Evolutionary conservation across 2,329 filamentous ascomycete genomes (phyloP).

Genomic region (Fusarium oxysporum): DNA sequence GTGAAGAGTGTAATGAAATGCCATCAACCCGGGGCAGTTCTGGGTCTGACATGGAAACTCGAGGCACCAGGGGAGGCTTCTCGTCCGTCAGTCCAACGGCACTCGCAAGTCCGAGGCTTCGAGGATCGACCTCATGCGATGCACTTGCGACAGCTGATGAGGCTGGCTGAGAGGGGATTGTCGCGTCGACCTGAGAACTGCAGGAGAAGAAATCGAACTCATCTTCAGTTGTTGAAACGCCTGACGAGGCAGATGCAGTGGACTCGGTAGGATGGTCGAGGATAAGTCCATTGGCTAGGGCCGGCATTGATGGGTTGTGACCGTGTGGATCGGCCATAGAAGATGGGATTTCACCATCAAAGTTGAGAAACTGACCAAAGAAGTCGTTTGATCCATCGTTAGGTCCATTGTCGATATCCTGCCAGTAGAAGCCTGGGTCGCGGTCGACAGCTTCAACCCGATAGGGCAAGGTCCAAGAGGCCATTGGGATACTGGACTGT

Average conservation of each 20-base stretch:
- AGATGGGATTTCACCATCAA: constrained; percentile 47
- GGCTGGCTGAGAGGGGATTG: constrained; percentile 40
- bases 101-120: constrained; percentile 42
- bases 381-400: constrained; percentile 50
- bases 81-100: constrained; percentile 26
- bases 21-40: constrained; percentile 60
- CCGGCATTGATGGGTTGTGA: constrained; percentile 39
- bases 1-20: constrained; percentile 57
- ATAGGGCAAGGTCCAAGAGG: constrained; percentile 53
- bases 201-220: constrained; percentile 53
- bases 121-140: constrained; percentile 48
- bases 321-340: constrained; percentile 39
- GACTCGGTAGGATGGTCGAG: constrained; percentile 48
- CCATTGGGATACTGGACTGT: constrained; percentile 44
- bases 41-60: constrained; percentile 59
- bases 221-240: constrained; percentile 50
- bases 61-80: constrained; percentile 43
- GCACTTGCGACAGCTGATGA: constrained; percentile 17
- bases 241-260: constrained; percentile 51
- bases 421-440: constrained; percentile 52
- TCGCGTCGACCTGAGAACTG: constrained; percentile 48
- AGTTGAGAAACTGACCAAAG: constrained; percentile 54
- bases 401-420: constrained; percentile 47
- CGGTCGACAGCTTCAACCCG: constrained; percentile 51
- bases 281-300: constrained; percentile 46